These are phyloP conservation scores for Lachnellula occidentalis DNA, from an alignment of 2,329 filamentous ascomycete species.

Conservation along the genomic window DNA sequence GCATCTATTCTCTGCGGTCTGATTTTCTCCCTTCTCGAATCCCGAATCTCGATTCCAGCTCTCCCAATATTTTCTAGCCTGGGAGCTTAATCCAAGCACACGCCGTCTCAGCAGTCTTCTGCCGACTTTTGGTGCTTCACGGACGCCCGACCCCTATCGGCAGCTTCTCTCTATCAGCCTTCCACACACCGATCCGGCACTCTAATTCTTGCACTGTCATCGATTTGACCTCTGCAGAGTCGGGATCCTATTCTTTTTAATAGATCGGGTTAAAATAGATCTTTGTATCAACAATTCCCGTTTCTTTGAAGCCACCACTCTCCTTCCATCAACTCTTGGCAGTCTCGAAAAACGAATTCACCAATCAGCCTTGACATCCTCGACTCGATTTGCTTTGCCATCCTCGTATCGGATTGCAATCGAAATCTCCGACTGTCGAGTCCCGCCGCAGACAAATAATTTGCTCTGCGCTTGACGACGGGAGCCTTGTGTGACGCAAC, in stretches of 20 bases:
- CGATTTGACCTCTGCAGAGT: conserved; percentile 18
- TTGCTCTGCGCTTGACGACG: conserved; percentile 5
- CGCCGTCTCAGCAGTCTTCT: conserved; percentile 8
- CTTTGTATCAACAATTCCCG: conserved; percentile 5
- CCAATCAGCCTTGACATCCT: background rate
- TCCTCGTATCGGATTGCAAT: background rate
- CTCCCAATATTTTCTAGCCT: conserved; percentile 2
- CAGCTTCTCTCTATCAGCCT: conserved; percentile 14
- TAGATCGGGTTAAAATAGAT: conserved; percentile 11
- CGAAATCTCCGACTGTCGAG: conserved; percentile 1
- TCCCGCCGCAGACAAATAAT: conserved; percentile 9
- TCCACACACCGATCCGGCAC: conserved; percentile 14
- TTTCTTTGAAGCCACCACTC: background rate
- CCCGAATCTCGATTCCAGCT: background rate
- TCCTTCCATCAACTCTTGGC: background rate
- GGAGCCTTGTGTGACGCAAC: conserved; percentile 3
- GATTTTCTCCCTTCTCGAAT: too few relatives aligned
- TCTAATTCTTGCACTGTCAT: conserved; percentile 18
- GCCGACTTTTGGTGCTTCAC: conserved; percentile 20
- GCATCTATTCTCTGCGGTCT: conserved; percentile 1
- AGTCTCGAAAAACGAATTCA: background rate
- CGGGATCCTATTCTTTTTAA: conserved; percentile 18
- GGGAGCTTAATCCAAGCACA: conserved; percentile 23
- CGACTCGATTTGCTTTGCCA: background rate
- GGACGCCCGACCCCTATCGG: conserved; percentile 29